A percentile compares a stretch with the other conserved stretches of the same genome.
Evolutionary conservation across 192 early-diverging fungal species (phyloP).

Genomic region (Podila clonocystis): DNA sequence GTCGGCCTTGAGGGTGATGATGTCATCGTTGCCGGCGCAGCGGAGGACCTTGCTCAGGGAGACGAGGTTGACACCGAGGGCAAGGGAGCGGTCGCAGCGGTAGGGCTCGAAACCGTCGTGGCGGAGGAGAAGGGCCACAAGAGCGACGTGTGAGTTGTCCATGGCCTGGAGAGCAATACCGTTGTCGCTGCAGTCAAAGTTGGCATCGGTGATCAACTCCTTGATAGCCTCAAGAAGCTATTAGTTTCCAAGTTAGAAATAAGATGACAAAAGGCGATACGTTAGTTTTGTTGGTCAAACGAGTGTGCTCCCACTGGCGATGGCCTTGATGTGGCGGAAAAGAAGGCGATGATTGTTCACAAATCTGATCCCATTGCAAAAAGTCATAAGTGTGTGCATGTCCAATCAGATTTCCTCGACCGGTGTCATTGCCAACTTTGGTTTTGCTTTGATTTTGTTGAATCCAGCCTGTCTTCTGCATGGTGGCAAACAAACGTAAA

Average conservation of each 20-base stretch:
- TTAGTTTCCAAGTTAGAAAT: neutral
- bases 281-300: neutral
- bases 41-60: conserved; percentile 93
- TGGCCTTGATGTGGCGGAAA: neutral
- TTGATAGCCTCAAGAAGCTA: conserved; percentile 93
- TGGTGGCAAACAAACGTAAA: conserved; percentile 1
- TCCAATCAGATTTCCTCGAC: no score
- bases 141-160: conserved; percentile 98
- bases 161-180: conserved; percentile 98
- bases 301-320: neutral
- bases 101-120: conserved; percentile 86
- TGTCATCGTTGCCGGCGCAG: conserved; percentile 92
- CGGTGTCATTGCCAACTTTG: no score
- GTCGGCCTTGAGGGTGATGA: conserved; percentile 90
- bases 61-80: conserved; percentile 89
- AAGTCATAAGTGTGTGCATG: no score
- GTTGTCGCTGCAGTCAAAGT: conserved; percentile 97
- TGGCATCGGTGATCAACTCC: conserved; percentile 95
- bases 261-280: neutral
- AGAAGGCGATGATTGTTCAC: conserved; percentile 2
- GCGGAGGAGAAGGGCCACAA: conserved; percentile 87
- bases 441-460: no score
- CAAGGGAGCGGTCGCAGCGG: conserved; percentile 90
- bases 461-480: neutral
- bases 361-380: no score